Evolutionary conservation across 2,329 filamentous ascomycete genomes (phyloP), one percentile per base, ranked within the genome.

Genomic region (Penicillium rolfsii): DNA sequence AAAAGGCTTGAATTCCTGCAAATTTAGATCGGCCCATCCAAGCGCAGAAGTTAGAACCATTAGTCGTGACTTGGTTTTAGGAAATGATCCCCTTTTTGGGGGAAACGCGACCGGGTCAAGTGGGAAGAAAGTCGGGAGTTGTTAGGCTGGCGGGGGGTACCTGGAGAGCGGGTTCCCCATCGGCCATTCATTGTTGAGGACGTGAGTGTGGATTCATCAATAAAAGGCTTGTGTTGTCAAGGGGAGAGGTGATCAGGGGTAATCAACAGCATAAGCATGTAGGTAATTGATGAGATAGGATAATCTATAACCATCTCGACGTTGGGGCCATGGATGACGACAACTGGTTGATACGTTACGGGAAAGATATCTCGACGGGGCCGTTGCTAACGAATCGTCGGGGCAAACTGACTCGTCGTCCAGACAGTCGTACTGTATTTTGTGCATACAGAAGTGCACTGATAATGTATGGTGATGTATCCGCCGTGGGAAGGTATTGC

Each of bases 21-120:
- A 69, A 71, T 71, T 72, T 65, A 64, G 71, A 72, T 71, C 66
- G 61, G 22, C 67, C 67, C 60, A 70, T 61, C 58, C 52, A 61
- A 59, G 56, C 46, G 43, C 52, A 52, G 58, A 40, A 56, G 16
- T 12, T n/a, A 28, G 22, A 4, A 12, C 38, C 40, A 22, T 12
- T n/a, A 16, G 16, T 26, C 22, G 40, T 52, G 33, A 38, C 19
- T 12, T n/a, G 11, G 16, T 26, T 19, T 28, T 52, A 22, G 6
- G 33, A 52, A 52, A 11, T 9, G n/a, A 14, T 35, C 30, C 30
- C 35, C 28, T 50, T 50, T 50, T 35, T 33, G 50, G 19, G 30
- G 30, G 9, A 26, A 22, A 22, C 40, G 35, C 50, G 50, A 52
- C 50, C 35, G 50, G 33, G 33, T 7, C 38, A 36, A 52, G n/a